A percentile compares a stretch with the other conserved stretches of the same genome.
Evolutionary conservation across 169 alveolate genomes (phyloP).

Genomic region (Plasmodium adleri): DNA sequence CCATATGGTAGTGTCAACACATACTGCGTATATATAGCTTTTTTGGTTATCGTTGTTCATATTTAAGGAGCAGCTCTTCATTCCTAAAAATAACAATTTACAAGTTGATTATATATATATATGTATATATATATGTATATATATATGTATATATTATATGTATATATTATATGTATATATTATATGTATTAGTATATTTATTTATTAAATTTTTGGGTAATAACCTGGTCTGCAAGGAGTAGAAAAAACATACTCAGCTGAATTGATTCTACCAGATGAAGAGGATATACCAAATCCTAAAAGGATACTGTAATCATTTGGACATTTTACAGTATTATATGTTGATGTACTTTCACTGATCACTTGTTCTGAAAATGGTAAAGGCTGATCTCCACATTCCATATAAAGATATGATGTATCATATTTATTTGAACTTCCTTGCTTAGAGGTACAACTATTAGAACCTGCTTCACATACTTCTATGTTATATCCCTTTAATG

Average conservation of each 20-base stretch:
- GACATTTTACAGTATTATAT: constrained; percentile 74
- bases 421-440: constrained; percentile 58
- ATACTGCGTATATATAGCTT: constrained; percentile 44
- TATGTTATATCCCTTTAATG: constrained; percentile 59
- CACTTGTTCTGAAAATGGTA: constrained; percentile 40
- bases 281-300: constrained; percentile 80
- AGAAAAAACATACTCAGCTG: constrained; percentile 59
- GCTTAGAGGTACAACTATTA: constrained; percentile 79
- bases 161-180: constrained; percentile 2
- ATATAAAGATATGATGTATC: constrained; percentile 71
- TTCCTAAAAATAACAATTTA: constrained; percentile 7
- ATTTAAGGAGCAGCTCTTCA: constrained; percentile 70
- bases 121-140: constrained; percentile 7
- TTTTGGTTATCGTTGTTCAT: constrained; percentile 28
- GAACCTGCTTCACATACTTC: constrained; percentile 59
- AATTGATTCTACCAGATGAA: constrained; percentile 41
- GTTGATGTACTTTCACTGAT: constrained; percentile 40
- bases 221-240: constrained; percentile 81
- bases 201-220: not conserved
- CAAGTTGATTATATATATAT: not conserved
- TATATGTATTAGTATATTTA: not conserved
- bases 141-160: constrained; percentile 1
- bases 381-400: constrained; percentile 63
- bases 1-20: constrained; percentile 72
- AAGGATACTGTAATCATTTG: constrained; percentile 70